Conservation (phyloP, 169 alveolate species). For the Plasmodium adleri region DNA sequence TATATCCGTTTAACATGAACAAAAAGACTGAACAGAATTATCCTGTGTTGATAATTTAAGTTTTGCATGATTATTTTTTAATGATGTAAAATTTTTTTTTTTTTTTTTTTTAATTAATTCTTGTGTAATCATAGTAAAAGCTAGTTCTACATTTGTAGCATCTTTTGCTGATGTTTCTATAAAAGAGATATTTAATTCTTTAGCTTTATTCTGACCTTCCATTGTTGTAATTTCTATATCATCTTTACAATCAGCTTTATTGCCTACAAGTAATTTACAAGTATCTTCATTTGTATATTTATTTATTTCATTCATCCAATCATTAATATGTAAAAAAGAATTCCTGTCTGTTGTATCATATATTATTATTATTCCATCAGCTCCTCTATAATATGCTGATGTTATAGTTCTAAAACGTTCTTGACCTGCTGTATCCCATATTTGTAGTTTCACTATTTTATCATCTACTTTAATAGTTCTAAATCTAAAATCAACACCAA, state of each 20-base stretch:
- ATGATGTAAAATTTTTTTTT: slow-evolving; percentile 20
- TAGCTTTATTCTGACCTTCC: slow-evolving; percentile 87
- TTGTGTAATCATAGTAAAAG: slow-evolving; percentile 80
- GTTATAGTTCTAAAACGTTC: slow-evolving; percentile 97
- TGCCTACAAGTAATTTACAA: slow-evolving; percentile 95
- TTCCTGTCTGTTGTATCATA: slow-evolving; percentile 92
- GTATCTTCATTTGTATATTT: slow-evolving; percentile 95
- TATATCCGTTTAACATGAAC: slow-evolving; percentile 24
- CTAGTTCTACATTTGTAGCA: slow-evolving; percentile 89
- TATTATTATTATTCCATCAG: slow-evolving; percentile 95
- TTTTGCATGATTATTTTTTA: slow-evolving; percentile 22
- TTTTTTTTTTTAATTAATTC: slow-evolving; percentile 72
- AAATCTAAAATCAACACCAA: slow-evolving; percentile 93
- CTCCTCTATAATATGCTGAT: slow-evolving; percentile 96
- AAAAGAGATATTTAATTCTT: slow-evolving; percentile 83
- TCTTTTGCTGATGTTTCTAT: slow-evolving; percentile 89
- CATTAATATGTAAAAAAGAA: slow-evolving; percentile 90
- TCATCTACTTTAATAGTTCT: slow-evolving; percentile 94
- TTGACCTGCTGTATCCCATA: slow-evolving; percentile 99
- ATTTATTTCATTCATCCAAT: slow-evolving; percentile 96
- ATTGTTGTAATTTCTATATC: slow-evolving; percentile 84
- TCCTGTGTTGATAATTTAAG: slow-evolving; percentile 42
- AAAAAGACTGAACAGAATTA: neutral
- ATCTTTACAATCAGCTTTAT: slow-evolving; percentile 93
- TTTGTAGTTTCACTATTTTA: slow-evolving; percentile 93